Evolutionary conservation across 2,329 filamentous ascomycete genomes (phyloP).

Genomic region (Sporothrix mexicana): DNA sequence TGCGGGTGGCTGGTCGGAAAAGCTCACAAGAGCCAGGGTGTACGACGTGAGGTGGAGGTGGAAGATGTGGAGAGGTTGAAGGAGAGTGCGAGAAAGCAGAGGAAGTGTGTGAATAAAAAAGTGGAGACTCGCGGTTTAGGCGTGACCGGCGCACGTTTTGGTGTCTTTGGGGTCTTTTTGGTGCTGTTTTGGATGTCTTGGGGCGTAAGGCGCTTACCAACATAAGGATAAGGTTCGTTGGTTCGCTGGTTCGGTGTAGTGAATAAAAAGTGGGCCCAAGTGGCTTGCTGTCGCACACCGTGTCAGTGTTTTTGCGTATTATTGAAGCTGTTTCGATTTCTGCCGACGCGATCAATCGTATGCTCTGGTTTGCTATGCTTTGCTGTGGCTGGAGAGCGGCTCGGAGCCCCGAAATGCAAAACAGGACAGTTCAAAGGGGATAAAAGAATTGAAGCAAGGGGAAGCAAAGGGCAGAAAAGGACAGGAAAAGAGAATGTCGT

Average conservation of each 20-base stretch:
- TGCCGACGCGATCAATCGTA: neutral
- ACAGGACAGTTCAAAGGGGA: neutral
- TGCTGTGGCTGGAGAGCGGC: slow-evolving; percentile 8
- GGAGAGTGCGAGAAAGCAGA: neutral
- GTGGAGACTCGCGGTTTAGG: neutral
- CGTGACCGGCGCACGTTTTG: neutral
- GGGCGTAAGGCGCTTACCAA: slow-evolving; percentile 8
- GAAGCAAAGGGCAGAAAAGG: neutral
- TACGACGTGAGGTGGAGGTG: slow-evolving; percentile 6
- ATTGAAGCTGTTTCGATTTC: neutral
- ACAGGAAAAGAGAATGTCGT: neutral
- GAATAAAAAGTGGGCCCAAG: neutral
- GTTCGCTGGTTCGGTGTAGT: neutral
- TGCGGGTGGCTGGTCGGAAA: slow-evolving; percentile 27
- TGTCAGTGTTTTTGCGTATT: neutral
- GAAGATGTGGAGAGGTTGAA: slow-evolving; percentile 1
- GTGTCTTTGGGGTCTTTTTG: neutral
- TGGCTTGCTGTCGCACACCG: neutral
- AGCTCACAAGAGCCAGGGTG: neutral
- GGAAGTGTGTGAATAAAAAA: neutral
- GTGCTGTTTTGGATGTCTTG: neutral
- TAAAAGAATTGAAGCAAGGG: neutral
- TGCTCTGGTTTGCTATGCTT: neutral
- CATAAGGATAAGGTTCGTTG: neutral
- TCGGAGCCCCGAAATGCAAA: slow-evolving; percentile 28